Percentiles rank a stretch among this genome's conserved stretches.
These are phyloP conservation scores for Rosa chinensis DNA, from an alignment of 306 rosid species.

Conservation along the genomic window DNA sequence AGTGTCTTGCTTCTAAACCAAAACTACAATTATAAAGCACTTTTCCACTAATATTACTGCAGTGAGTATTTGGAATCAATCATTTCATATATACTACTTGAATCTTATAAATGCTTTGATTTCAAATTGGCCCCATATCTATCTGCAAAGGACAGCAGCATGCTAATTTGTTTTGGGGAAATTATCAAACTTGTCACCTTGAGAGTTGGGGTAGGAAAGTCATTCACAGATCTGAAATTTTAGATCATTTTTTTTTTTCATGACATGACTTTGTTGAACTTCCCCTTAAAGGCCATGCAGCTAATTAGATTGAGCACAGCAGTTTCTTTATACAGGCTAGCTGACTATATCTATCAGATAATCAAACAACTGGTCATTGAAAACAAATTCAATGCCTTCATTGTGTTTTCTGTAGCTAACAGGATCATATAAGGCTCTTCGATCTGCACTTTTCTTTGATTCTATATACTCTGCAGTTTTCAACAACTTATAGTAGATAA, in stretches of 20 bases:
- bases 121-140: conserved; percentile 10
- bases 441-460: not conserved
- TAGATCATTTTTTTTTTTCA: not conserved
- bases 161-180: not conserved
- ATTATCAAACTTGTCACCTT: not conserved
- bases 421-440: not conserved
- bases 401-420: not conserved
- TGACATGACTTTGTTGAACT: not conserved
- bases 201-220: not conserved
- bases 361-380: not conserved
- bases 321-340: not conserved
- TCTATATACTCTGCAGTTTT: not conserved
- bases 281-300: not conserved
- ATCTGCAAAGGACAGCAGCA: conserved; percentile 1
- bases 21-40: conserved; percentile 11
- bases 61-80: not conserved
- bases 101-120: not conserved
- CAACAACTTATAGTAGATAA: not conserved
- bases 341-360: not conserved
- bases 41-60: not conserved
- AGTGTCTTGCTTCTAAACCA: conserved; percentile 16
- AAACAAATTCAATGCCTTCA: not conserved
- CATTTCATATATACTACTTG: not conserved
- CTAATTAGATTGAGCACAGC: not conserved
- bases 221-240: not conserved